A percentile compares a stretch with the other conserved stretches of the same genome.
Evolutionary conservation across 179 eudicot genomes (phyloP).

Genomic region (Corrigiola litoralis): DNA sequence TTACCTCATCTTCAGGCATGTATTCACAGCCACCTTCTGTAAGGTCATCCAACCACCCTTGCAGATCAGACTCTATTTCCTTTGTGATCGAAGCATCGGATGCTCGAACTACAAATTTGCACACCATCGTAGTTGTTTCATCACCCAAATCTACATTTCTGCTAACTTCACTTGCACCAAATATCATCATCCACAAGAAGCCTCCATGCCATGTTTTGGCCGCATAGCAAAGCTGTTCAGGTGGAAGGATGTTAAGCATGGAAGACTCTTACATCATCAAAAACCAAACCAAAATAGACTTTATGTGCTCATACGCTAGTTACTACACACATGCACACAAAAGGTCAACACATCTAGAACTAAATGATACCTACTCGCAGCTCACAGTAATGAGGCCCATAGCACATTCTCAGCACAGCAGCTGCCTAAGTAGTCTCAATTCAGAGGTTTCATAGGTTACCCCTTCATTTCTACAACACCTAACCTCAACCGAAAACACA

Average conservation of each 20-base stretch:
- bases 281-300: neutral
- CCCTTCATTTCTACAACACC: too few species aligned
- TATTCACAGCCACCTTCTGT: conserved; percentile 96
- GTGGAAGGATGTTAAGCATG: conserved; percentile 8
- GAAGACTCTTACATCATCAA: neutral
- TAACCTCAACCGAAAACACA: neutral
- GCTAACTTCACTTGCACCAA: conserved; percentile 98
- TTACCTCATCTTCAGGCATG: conserved; percentile 96
- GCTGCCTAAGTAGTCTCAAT: too few species aligned
- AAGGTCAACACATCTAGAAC: neutral
- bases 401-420: too few species aligned
- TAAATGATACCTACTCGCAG: too few species aligned
- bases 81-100: conserved; percentile 87
- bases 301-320: too few species aligned
- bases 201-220: conserved; percentile 99
- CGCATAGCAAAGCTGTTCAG: conserved; percentile 77
- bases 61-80: conserved; percentile 79
- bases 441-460: too few species aligned
- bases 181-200: conserved; percentile 93
- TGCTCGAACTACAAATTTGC: conserved; percentile 94
- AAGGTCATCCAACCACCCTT: conserved; percentile 88
- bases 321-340: too few species aligned
- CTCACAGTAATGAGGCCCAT: too few species aligned
- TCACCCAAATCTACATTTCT: conserved; percentile 94
- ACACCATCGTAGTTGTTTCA: conserved; percentile 89